phyloP scores from a whole-genome alignment of 2,329 filamentous ascomycete genomes.

The Colletotrichum salicis region DNA sequence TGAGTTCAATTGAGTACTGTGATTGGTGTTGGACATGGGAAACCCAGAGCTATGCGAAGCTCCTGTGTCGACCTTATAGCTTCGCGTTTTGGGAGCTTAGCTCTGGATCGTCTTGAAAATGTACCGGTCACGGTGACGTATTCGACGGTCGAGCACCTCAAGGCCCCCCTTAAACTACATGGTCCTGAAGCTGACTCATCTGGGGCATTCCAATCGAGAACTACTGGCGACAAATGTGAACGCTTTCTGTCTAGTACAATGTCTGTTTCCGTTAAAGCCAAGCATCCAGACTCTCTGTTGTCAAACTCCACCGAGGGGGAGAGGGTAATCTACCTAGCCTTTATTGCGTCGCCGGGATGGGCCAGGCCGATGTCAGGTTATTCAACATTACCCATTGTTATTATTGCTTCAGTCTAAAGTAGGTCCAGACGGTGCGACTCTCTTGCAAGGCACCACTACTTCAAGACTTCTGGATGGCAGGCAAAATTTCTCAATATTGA shows the following conservation, averaged over 20 bases:
- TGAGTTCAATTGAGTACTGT: not conserved
- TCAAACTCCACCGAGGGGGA: not conserved
- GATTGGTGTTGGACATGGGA: not conserved
- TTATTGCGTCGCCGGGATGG: too few relatives aligned
- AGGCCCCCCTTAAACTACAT: not conserved
- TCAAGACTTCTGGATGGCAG: not conserved
- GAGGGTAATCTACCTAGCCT: not conserved
- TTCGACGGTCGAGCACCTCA: not conserved
- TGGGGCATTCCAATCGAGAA: not conserved
- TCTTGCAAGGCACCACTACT: too few relatives aligned
- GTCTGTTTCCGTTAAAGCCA: not conserved
- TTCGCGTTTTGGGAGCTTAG: not conserved
- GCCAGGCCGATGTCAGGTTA: too few relatives aligned
- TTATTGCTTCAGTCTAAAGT: too few relatives aligned
- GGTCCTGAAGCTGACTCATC: slow-evolving; percentile 1
- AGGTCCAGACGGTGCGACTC: too few relatives aligned
- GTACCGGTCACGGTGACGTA: slow-evolving; percentile 16
- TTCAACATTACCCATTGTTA: too few relatives aligned
- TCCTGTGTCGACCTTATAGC: not conserved
- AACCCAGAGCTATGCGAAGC: too few relatives aligned
- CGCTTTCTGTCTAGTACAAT: not conserved
- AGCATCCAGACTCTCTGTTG: not conserved
- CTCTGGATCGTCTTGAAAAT: not conserved
- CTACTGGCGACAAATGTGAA: too few relatives aligned
- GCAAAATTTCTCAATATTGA: slow-evolving; percentile 17